These are phyloP conservation scores for Brettanomyces anomalus DNA, from an alignment of 805 yeast species.

Conservation along the genomic window DNA sequence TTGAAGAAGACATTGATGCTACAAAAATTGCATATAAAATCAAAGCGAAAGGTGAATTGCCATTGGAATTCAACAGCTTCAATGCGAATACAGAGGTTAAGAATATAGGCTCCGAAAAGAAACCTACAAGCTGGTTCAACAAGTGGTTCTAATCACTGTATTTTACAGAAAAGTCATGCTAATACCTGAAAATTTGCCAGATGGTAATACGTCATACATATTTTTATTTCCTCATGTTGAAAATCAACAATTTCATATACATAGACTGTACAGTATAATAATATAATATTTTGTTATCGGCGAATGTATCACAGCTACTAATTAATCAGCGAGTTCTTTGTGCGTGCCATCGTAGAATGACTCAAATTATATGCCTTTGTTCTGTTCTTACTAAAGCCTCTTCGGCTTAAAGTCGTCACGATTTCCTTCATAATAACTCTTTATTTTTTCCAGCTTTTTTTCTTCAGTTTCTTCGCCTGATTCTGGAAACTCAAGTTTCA, in stretches of 20 bases:
- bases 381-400: constrained; percentile 9
- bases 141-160: constrained; percentile 10
- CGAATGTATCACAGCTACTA: too few relatives aligned
- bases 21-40: constrained; percentile 17
- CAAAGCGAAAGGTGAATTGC: constrained; percentile 15
- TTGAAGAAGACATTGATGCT: constrained; percentile 15
- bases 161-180: not conserved
- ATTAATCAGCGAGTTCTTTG: too few relatives aligned
- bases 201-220: too few relatives aligned
- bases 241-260: not conserved
- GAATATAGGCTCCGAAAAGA: constrained; percentile 20
- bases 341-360: too few relatives aligned
- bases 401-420: constrained; percentile 13
- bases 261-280: constrained; percentile 1
- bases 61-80: constrained; percentile 22
- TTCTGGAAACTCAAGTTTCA: constrained; percentile 20
- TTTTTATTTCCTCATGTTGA: too few relatives aligned
- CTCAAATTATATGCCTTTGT: too few relatives aligned
- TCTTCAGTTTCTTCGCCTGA: constrained; percentile 14
- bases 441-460: constrained; percentile 12
- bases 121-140: constrained; percentile 18
- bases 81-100: constrained; percentile 16
- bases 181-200: too few relatives aligned
- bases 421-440: constrained; percentile 14
- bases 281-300: not conserved